These are phyloP conservation scores for Aureobasidium sp. DNA, from an alignment of 2,329 filamentous ascomycete genomes.

Conservation along the genomic window DNA sequence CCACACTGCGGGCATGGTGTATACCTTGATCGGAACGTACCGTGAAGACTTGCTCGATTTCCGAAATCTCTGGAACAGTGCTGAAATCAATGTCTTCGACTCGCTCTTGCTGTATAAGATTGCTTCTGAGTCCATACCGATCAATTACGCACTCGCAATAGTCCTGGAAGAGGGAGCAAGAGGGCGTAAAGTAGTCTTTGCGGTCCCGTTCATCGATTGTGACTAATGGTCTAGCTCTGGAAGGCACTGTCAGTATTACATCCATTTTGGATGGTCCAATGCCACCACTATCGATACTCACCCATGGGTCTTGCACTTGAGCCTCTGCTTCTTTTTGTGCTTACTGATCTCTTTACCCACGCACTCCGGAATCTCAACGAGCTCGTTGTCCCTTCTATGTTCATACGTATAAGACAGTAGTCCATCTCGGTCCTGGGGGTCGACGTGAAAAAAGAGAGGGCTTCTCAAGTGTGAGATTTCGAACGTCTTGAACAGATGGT, in stretches of 20 bases:
- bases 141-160: slow-evolving; percentile 37
- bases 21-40: slow-evolving; percentile 49
- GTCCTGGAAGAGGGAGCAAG: slow-evolving; percentile 33
- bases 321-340: slow-evolving; percentile 63
- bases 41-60: slow-evolving; percentile 54
- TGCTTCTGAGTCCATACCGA: slow-evolving; percentile 40
- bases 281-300: not conserved
- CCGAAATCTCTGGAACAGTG: slow-evolving; percentile 33
- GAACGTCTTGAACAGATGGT: slow-evolving; percentile 59
- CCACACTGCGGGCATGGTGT: slow-evolving; percentile 56
- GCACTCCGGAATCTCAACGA: slow-evolving; percentile 64
- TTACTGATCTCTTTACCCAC: slow-evolving; percentile 77
- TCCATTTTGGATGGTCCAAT: too few species aligned
- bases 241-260: not conserved
- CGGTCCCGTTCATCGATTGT: slow-evolving; percentile 41
- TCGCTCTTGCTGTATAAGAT: slow-evolving; percentile 53
- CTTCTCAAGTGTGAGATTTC: slow-evolving; percentile 67
- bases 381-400: slow-evolving; percentile 53
- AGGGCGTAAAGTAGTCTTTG: slow-evolving; percentile 41
- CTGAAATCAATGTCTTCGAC: slow-evolving; percentile 57
- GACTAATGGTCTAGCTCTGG: slow-evolving; percentile 24
- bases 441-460: slow-evolving; percentile 77
- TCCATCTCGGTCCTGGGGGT: slow-evolving; percentile 67
- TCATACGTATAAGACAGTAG: slow-evolving; percentile 63
- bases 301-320: slow-evolving; percentile 16